Evolutionary conservation across 208 protist species (phyloP).

Genomic region (Leishmania mexicana): DNA sequence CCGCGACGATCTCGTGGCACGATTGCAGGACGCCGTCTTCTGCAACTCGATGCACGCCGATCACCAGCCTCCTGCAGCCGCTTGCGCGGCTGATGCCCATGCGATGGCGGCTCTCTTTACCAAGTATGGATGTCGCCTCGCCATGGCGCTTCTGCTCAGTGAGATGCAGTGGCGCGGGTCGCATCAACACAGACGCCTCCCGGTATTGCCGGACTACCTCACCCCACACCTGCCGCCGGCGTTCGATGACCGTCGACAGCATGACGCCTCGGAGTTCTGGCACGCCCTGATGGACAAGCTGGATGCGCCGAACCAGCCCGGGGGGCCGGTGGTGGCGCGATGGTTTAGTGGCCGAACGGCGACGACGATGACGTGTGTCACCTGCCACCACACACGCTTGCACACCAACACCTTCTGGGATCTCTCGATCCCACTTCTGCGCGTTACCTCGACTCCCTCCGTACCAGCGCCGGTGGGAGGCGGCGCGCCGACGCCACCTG

Average conservation of each 20-base stretch:
- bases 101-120: neutral
- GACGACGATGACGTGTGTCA: constrained; percentile 47
- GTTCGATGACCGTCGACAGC: constrained; percentile 64
- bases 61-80: neutral
- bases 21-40: constrained; percentile 25
- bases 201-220: constrained; percentile 43
- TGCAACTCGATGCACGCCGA: neutral
- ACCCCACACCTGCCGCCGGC: constrained; percentile 34
- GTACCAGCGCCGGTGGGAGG: neutral
- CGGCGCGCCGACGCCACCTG: neutral
- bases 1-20: constrained; percentile 19
- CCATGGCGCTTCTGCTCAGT: constrained; percentile 37
- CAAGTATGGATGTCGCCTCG: constrained; percentile 23
- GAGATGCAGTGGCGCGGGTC: constrained; percentile 61
- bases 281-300: constrained; percentile 66
- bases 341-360: constrained; percentile 62
- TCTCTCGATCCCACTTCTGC: constrained; percentile 28
- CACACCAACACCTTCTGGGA: constrained; percentile 57
- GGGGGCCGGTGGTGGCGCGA: constrained; percentile 32
- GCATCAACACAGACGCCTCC: constrained; percentile 12
- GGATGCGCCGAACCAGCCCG: constrained; percentile 34
- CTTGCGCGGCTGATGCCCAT: neutral
- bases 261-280: constrained; percentile 78
- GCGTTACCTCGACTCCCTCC: neutral
- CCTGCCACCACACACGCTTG: constrained; percentile 34